Percentiles rank a stretch among this genome's conserved stretches.
phyloP scores from a whole-genome alignment of 345 rosid genomes.

The Aethionema arabicum region DNA sequence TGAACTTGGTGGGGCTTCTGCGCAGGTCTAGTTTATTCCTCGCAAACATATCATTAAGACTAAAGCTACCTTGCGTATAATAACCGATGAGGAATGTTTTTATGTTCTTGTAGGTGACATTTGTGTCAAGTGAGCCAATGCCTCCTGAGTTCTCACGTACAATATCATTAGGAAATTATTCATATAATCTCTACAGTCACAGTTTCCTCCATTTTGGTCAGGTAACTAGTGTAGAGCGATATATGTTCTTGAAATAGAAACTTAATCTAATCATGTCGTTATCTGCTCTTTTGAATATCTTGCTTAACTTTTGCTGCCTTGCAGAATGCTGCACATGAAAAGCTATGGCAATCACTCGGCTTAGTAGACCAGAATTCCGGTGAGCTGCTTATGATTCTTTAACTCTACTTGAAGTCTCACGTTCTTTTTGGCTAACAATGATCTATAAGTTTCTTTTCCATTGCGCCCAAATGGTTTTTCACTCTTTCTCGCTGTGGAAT shows the following conservation, averaged over 20 bases:
- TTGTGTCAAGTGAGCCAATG: conserved; percentile 68
- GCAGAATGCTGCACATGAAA: conserved; percentile 85
- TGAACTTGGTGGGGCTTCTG: conserved; percentile 99
- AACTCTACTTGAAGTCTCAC: background rate
- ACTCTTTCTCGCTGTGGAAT: conserved; percentile 46
- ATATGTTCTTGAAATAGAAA: conserved; percentile 1
- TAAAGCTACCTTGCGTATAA: background rate
- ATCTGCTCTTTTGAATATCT: no score
- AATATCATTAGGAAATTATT: conserved; percentile 60
- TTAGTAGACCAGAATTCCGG: conserved; percentile 50
- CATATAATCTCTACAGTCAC: conserved; percentile 93
- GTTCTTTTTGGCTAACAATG: background rate
- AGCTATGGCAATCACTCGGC: conserved; percentile 62
- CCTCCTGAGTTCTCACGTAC: conserved; percentile 72
- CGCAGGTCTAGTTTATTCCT: conserved; percentile 57
- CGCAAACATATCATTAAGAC: background rate
- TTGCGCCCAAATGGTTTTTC: conserved; percentile 10
- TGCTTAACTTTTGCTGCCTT: no score
- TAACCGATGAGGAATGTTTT: background rate
- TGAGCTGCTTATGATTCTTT: conserved; percentile 23
- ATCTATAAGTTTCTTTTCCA: background rate
- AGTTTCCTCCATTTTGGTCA: conserved; percentile 96
- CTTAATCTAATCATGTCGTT: no score
- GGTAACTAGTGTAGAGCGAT: conserved; percentile 42
- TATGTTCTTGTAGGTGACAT: conserved; percentile 63